phyloP scores from a whole-genome alignment of 2,329 filamentous ascomycete species.

The Fusarium zealandicum region DNA sequence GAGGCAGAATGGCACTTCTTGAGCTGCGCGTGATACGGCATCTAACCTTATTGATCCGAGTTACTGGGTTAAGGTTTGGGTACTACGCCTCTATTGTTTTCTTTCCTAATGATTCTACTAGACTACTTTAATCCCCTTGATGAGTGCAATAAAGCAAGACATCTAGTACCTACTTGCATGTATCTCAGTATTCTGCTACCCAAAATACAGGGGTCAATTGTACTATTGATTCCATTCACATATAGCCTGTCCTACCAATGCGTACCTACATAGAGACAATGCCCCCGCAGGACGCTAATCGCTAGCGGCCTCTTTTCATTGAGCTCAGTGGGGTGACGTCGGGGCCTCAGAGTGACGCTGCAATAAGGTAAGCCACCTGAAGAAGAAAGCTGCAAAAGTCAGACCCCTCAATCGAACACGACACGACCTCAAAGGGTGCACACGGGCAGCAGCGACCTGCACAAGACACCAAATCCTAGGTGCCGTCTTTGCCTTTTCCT shows the following conservation, averaged over 20 bases:
- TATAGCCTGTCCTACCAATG: slow-evolving; percentile 15
- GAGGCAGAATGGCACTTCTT: too few relatives aligned
- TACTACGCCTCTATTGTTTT: too few relatives aligned
- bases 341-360: slow-evolving; percentile 1
- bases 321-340: slow-evolving; percentile 32
- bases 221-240: too few relatives aligned
- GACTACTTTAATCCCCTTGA: too few relatives aligned
- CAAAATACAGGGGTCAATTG: too few relatives aligned
- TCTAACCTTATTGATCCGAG: too few relatives aligned
- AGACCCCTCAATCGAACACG: slow-evolving; percentile 26
- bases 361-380: slow-evolving; percentile 6
- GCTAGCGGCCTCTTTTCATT: slow-evolving; percentile 10
- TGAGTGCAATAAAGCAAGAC: too few relatives aligned
- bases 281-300: slow-evolving; percentile 31
- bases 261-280: background rate
- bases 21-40: too few relatives aligned
- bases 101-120: too few relatives aligned
- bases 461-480: slow-evolving; percentile 3
- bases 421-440: slow-evolving; percentile 1
- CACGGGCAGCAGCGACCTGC: slow-evolving; percentile 16
- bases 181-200: too few relatives aligned
- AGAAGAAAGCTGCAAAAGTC: slow-evolving; percentile 11
- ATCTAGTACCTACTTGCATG: too few relatives aligned
- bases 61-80: too few relatives aligned
- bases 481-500: slow-evolving; percentile 1